phyloP scores from a whole-genome alignment of 805 yeast genomes.

The Spathaspora arborariae region DNA sequence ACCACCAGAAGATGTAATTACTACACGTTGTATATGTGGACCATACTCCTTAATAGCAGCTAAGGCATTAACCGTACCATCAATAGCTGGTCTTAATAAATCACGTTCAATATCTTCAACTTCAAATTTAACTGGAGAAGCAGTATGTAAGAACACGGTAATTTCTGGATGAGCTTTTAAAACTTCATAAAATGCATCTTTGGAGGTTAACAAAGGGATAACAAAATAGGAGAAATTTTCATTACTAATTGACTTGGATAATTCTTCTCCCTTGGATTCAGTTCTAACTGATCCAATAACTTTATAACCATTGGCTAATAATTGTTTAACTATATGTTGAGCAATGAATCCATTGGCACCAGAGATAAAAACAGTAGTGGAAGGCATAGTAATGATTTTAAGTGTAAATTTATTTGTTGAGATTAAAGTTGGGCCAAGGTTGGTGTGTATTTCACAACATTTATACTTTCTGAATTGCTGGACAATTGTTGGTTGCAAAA shows the following conservation, averaged over 20 bases:
- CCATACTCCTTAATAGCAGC: constrained; percentile 39
- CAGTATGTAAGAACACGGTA: constrained; percentile 50
- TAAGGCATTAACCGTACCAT: constrained; percentile 46
- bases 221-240: constrained; percentile 25
- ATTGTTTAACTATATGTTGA: constrained; percentile 40
- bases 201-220: constrained; percentile 42
- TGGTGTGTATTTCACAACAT: too few species aligned
- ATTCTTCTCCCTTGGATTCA: constrained; percentile 33
- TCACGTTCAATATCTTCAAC: constrained; percentile 41
- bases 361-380: constrained; percentile 30
- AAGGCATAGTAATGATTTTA: too few species aligned
- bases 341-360: constrained; percentile 58
- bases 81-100: constrained; percentile 48
- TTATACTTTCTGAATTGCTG: too few species aligned
- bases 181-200: constrained; percentile 39
- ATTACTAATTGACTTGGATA: constrained; percentile 23
- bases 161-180: constrained; percentile 44
- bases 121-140: constrained; percentile 47
- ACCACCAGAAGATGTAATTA: constrained; percentile 50
- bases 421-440: too few species aligned
- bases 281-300: constrained; percentile 52
- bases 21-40: constrained; percentile 40
- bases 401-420: too few species aligned
- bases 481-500: too few species aligned
- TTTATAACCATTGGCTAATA: constrained; percentile 36